Conservation (phyloP, 805 yeast genomes). For the Candida jianshihensis region DNA sequence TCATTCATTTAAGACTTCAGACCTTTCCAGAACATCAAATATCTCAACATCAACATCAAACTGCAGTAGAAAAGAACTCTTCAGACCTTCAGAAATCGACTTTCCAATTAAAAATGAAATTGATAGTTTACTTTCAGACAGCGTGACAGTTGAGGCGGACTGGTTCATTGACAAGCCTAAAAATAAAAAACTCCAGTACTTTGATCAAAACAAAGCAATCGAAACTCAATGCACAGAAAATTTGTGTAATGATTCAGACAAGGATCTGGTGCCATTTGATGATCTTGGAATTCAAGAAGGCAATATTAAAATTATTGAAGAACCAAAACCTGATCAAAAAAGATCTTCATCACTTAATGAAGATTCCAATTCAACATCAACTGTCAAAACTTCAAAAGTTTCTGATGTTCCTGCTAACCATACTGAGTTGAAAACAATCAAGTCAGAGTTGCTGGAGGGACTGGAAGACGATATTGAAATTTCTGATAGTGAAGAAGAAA, state of each 20-base stretch:
- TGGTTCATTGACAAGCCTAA: neutral
- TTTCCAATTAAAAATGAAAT: too few species aligned
- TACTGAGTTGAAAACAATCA: neutral
- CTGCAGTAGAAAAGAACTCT: too few species aligned
- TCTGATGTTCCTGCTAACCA: neutral
- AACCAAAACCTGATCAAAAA: neutral
- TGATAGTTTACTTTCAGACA: neutral
- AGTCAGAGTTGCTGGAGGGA: neutral
- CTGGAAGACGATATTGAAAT: constrained; percentile 2
- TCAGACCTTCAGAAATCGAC: too few species aligned
- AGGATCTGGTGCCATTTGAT: too few species aligned
- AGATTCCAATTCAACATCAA: neutral
- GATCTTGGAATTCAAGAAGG: too few species aligned
- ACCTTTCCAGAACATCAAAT: neutral
- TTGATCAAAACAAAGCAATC: too few species aligned
- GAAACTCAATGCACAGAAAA: too few species aligned
- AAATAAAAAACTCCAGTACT: too few species aligned
- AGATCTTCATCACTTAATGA: neutral
- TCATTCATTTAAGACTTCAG: too few species aligned
- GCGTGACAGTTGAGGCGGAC: neutral
- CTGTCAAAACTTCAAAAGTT: neutral
- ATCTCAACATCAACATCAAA: too few species aligned
- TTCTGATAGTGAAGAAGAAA: constrained; percentile 1
- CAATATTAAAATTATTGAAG: too few species aligned
- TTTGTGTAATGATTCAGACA: too few species aligned